Evolutionary conservation across 176 grass and related monocot genomes (phyloP), one percentile per base, ranked within the genome.

Genomic region (Thalia dealbata): DNA sequence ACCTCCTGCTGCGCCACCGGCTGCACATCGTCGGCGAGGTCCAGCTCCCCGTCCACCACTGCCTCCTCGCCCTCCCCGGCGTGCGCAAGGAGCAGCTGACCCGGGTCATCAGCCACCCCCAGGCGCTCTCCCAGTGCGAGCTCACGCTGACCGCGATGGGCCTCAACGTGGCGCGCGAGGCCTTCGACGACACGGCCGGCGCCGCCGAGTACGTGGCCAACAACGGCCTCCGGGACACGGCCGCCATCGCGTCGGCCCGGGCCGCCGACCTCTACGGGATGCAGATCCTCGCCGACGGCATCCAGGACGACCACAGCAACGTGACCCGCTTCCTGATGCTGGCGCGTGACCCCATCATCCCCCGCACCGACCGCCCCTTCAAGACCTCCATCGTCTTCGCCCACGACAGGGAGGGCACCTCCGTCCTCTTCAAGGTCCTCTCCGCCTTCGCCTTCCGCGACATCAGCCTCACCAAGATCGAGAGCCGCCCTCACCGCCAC

Each of bases 21-120:
- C 81, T 96, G 30, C 88, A 96, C 86, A 96, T 96, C 86, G 88
- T 96, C 5, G 92, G 92, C 19, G 88, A 96, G 83, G 92, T 96
- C 22, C 88, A 91, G 81, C 69, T 96, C 11, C 86, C 92, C 23
- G 92, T 96, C 11, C 88, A 91, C 78, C 92, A 96, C 78, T 96
- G 88, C 79, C 92, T 96, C 28, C 83, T 96, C 8, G 86, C 83
- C 0, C 86, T 96, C 14, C 88, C 88, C 0, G 92, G 88, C 10
- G 86, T 96, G 18, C 81, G 92, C 28, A 75, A 75, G 61, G 91
- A 96, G 66, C 87, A 88, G 27, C 67, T 96, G 26, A 86, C 83
- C 30, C 81, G 91, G 60, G 91, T 96, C 43, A 91, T 96, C 72
- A 91, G 88, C 59, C 91, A 96, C 66, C 91, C 88, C 27, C 88